Evolutionary conservation across 73 alveolate species (phyloP), one percentile per base, ranked within the genome.

Genomic region (Tetrahymena thermophila): DNA sequence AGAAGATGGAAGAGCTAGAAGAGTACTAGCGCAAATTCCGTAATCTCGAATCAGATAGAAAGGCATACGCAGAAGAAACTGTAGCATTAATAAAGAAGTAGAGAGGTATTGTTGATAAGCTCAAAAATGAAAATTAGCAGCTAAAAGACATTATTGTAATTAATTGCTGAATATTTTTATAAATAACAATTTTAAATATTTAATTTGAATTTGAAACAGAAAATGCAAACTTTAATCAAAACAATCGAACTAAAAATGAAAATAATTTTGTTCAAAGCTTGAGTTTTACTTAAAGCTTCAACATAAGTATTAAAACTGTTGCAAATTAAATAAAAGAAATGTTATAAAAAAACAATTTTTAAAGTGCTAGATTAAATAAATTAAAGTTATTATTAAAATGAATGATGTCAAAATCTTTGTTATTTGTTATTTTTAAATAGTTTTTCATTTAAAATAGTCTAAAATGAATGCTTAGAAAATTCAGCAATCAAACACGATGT

Each of bases 31-130:
- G 97, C 44, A 43, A 94, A 57, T 85, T 50, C 93, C 96, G 96
- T 85, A 94, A 96, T 89, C 93, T 97, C n/a, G 98, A 97, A 93
- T 57, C 96, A n/a, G 99, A 97, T 58, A 85, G 98, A 28, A 97
- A 97, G 96, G 97, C 98, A 17, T 97, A 95, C 85, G 96, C 96
- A 85, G 98, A 97, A 43, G 99, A 97, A 94, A 96, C 98, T 35
- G 96, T 97, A 85, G 98, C 98, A 56, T 95, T 95, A 94, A 94
- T 97, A 10, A 97, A 98, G 71, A 98, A 97, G 93, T 95, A 98
- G 85, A 97, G 98, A 85, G 96, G 96, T 25, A 95, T 98, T 85
- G 96, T 98, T 19, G 99, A 97, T 23, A 98, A 97, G 96, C 94
- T 98, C 2, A 96, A 97, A 85, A 95, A 96, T 58, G 99, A 98